Evolutionary conservation across 2,329 filamentous ascomycete species (phyloP), one percentile per base, ranked within the genome.

Genomic region (Penicillium sp.): DNA sequence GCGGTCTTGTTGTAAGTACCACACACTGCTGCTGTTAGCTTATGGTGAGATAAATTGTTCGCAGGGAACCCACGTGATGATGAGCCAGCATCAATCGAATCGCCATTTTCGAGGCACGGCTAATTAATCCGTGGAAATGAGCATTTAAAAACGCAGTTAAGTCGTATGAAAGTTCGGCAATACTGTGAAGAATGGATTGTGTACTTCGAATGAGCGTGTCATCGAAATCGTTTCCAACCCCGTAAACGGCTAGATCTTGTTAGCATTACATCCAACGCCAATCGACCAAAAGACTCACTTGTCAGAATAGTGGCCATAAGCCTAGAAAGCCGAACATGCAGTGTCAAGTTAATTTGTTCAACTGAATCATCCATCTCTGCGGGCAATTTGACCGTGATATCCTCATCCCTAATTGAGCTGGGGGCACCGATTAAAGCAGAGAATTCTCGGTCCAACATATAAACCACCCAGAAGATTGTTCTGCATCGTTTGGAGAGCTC

Each of bases 381-480:
- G 6, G 65, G 67, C 10, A 69, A 47, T 31, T 57, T 59, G 1
- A 68, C 68, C 4, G 68, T 68, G 19, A 70, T 70, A 49, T 70
- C 68, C 40, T 69, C 68, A 43, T 70, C 67, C 25, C 68, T 53
- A 10, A 70, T 69, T 0, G 67, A 69, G 54, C 63, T 70, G 1
- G 68, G 68, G 2, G 67, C 68, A 3, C 67, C 68, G 7, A 70
- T 69, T 1, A 69, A 52, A 27, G 68, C 66, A 13, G 66, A 65
- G 19, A 70, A 69, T n/a, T 70, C 66, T 33, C 68, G 54, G 25
- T 69, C 68, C 2, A 70, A 58, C 64, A 70, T 68, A 25, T 70
- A 70, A 9, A 69, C 68, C 6, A 68, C 64, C 68, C 68, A 70
- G 29, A 69, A 70, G n/a, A 68, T 65, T 4, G 61, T 68, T 37